Evolutionary conservation across 495 filamentous ascomycete genomes (phyloP), one percentile per base, ranked within the genome.

Genomic region (Trichocladium antarcticum): DNA sequence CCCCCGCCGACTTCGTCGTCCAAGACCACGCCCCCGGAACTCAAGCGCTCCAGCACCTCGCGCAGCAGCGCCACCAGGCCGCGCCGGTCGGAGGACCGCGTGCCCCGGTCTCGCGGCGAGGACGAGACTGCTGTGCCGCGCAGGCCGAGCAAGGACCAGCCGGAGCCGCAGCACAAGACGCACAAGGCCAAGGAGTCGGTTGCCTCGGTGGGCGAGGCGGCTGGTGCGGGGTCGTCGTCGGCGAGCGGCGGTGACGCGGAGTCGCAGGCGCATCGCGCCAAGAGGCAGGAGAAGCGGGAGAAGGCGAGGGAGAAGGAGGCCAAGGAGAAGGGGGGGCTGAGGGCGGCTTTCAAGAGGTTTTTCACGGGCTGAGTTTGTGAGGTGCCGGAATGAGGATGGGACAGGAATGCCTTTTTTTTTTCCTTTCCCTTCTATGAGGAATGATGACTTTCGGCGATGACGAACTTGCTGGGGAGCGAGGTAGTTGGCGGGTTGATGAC

Each of bases 261-360:
- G 28, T 44, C 55, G n/a, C 48, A 52, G 27, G 51, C 50, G n/a
- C 61, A 58, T 39, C 65, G 63, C 28, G 48, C 55, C 12, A 61
- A 62, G 51, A 55, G 65, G 42, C 51, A 58, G 44, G 61, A 65
- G 51, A 55, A 51, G 52, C 44, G 65, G 36, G 45, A 58, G 41
- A 51, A 47, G 56, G 54, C 21, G 19, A 55, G 50, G 50, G 57
- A 62, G 53, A 49, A 47, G 50, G 56, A 92, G 59, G 85, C 88
- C 63, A 87, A 84, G 56, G 70, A 89, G 52, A 73, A 87, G 51
- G 92, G 93, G 62, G 80, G 87, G 24, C 68, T 83, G 37, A 94
- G 95, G 63, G 81, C 76, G 1, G 67, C 62, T 5, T 38, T 67
- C 31, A 67, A 64, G 59, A 54, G 58, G 47, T 57, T 67, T 41